Conservation (phyloP, 2,329 filamentous ascomycete genomes). For the Neopestalotiopsis sp. region DNA sequence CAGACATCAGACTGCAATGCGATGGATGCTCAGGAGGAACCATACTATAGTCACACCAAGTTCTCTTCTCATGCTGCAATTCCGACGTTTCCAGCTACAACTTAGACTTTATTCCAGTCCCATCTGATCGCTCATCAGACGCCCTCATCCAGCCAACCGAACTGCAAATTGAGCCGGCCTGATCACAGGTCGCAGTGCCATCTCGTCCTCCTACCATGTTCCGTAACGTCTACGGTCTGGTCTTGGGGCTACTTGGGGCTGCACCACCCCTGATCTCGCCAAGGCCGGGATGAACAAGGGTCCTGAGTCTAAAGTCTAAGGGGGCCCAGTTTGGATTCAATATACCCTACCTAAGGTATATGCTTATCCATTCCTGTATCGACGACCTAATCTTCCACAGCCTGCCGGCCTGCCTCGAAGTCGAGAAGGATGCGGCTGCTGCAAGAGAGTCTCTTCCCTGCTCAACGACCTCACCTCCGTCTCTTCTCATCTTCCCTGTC, state of each 20-base stretch:
- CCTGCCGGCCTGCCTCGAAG: constrained; percentile 27
- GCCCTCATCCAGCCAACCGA: neutral
- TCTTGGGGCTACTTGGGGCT: neutral
- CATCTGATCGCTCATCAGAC: constrained; percentile 13
- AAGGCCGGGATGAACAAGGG: constrained; percentile 18
- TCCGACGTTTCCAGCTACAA: neutral
- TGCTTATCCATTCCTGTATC: constrained; percentile 25
- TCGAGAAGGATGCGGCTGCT: constrained; percentile 20
- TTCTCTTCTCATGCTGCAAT: neutral
- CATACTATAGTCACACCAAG: neutral
- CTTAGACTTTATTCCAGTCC: neutral
- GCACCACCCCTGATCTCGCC: constrained; percentile 14
- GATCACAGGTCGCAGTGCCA: constrained; percentile 16
- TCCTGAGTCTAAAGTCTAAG: neutral
- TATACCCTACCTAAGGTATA: constrained; percentile 13
- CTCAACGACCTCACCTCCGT: constrained; percentile 29
- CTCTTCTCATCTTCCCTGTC: constrained; percentile 39
- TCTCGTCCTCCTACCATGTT: constrained; percentile 16
- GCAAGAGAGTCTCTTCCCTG: constrained; percentile 34
- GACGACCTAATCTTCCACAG: neutral
- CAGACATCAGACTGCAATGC: neutral
- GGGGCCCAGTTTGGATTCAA: constrained; percentile 25
- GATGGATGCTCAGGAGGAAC: neutral
- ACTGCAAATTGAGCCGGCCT: neutral
- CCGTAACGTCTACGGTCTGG: constrained; percentile 17